phyloP scores from a whole-genome alignment of 2,329 filamentous ascomycete species.

The Penicillium sp. region DNA sequence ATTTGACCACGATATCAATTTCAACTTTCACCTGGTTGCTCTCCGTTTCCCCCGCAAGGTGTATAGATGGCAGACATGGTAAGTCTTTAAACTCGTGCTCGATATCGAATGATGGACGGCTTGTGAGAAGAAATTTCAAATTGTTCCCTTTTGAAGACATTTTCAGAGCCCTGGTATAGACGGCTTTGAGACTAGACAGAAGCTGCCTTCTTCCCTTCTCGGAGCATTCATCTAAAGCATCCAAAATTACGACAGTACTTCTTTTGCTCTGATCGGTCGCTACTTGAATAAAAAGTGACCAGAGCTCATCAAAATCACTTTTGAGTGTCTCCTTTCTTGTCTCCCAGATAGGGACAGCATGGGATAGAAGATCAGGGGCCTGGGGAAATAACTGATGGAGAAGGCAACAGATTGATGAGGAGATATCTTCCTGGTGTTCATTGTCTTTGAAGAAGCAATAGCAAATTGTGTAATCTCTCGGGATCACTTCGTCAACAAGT shows the following conservation, averaged over 20 bases:
- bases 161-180: not conserved
- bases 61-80: too few relatives aligned
- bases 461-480: conserved; percentile 29
- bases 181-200: not conserved
- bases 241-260: conserved; percentile 16
- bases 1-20: too few relatives aligned
- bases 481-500: conserved; percentile 34
- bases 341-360: conserved; percentile 20
- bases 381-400: conserved; percentile 43
- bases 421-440: conserved; percentile 34
- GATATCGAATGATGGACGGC: conserved; percentile 10
- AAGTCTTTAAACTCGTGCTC: too few relatives aligned
- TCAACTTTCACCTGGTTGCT: too few relatives aligned
- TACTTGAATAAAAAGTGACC: conserved; percentile 12
- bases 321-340: conserved; percentile 24
- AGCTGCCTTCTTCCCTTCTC: conserved; percentile 11
- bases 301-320: conserved; percentile 17
- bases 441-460: conserved; percentile 49
- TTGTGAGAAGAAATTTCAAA: conserved; percentile 25
- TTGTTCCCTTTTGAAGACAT: not conserved
- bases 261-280: not conserved
- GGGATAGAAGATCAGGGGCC: conserved; percentile 28
- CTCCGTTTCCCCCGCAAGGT: too few relatives aligned
- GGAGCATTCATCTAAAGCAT: conserved; percentile 16
- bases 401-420: conserved; percentile 38